Conservation (phyloP, 1,284 basidiomycete genomes). For the Cerrena zonata region DNA sequence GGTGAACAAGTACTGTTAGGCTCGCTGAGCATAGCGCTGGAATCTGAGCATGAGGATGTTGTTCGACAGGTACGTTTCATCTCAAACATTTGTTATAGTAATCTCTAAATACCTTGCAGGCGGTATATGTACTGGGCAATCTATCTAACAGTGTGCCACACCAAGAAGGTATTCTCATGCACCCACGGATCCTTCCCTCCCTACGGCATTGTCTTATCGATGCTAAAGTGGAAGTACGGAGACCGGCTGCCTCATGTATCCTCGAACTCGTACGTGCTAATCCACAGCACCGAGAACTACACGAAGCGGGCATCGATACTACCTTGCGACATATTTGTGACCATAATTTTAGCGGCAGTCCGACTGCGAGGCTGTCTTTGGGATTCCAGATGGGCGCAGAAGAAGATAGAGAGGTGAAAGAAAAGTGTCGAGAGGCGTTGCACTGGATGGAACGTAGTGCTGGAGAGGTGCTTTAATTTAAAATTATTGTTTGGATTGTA, state of each 20-base stretch:
- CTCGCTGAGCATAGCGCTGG: conserved; percentile 41
- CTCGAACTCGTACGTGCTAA: conserved; percentile 42
- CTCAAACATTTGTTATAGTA: conserved; percentile 1
- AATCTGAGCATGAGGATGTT: conserved; percentile 45
- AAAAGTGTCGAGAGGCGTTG: conserved; percentile 48
- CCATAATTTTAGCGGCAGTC: conserved; percentile 24
- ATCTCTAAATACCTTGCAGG: conserved; percentile 35
- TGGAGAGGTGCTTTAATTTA: background rate
- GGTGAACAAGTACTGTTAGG: conserved; percentile 40
- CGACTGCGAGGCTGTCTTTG: conserved; percentile 20
- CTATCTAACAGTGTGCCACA: conserved; percentile 51
- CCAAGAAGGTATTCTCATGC: conserved; percentile 44
- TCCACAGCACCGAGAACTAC: conserved; percentile 31
- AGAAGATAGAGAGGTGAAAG: conserved; percentile 54
- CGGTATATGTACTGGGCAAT: conserved; percentile 56
- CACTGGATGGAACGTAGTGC: conserved; percentile 9
- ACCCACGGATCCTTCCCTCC: conserved; percentile 44
- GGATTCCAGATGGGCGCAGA: conserved; percentile 31
- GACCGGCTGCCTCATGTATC: conserved; percentile 54
- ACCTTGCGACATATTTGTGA: conserved; percentile 48
- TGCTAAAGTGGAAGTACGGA: conserved; percentile 48
- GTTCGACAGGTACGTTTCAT: conserved; percentile 40
- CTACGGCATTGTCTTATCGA: conserved; percentile 55
- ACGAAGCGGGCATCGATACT: conserved; percentile 39
- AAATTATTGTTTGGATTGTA: background rate